Conservation (phyloP, 2,329 filamentous ascomycete genomes). For the Eutypa lata region DNA sequence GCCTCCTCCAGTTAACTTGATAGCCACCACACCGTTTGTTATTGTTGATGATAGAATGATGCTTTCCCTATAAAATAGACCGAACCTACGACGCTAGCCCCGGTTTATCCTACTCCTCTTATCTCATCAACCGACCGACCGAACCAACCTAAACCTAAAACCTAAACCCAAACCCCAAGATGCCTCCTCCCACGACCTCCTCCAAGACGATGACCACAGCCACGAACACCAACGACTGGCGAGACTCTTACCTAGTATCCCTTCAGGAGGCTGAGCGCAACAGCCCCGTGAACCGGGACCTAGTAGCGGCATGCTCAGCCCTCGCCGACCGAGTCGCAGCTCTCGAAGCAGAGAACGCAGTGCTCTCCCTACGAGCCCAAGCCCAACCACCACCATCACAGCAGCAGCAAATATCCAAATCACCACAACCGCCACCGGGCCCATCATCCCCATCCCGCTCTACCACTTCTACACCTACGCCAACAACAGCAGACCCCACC, state of each 20-base stretch:
- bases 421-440: constrained; percentile 19
- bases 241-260: constrained; percentile 74
- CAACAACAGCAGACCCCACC: constrained; percentile 18
- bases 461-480: constrained; percentile 25
- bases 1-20: no score
- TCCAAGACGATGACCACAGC: not conserved
- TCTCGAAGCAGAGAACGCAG: constrained; percentile 56
- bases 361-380: constrained; percentile 19
- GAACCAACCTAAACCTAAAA: no score
- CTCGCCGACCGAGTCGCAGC: constrained; percentile 58
- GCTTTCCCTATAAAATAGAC: no score
- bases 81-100: no score
- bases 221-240: constrained; percentile 56
- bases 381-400: constrained; percentile 21
- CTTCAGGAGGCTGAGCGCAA: constrained; percentile 72
- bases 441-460: not conserved
- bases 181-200: not conserved
- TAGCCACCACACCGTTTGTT: no score
- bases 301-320: constrained; percentile 67
- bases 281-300: constrained; percentile 55
- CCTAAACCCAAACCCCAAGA: no score
- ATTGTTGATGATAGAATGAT: no score
- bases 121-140: no score
- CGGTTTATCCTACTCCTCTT: no score
- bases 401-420: constrained; percentile 11